phyloP scores from a whole-genome alignment of 1,284 basidiomycete species.

The Leccinum griseonigrum region DNA sequence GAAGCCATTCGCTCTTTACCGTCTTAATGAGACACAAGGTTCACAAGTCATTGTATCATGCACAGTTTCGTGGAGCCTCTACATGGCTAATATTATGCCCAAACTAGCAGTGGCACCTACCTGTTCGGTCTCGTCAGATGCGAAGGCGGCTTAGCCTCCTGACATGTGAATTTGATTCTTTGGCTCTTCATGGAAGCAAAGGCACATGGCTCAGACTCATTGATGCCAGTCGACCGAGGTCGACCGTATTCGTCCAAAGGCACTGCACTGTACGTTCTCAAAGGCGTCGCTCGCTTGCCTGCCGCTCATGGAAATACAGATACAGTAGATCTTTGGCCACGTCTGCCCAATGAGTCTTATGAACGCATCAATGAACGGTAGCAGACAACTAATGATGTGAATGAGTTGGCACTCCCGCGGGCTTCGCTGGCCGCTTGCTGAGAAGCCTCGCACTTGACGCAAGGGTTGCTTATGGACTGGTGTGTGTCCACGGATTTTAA shows the following conservation, averaged over 20 bases:
- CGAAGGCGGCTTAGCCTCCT: not conserved
- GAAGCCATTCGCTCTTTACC: slow-evolving; percentile 9
- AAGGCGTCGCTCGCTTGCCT: slow-evolving; percentile 1
- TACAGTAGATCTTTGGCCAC: not conserved
- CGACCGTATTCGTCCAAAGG: not conserved
- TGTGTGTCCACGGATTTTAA: slow-evolving; percentile 17
- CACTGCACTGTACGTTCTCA: slow-evolving; percentile 1
- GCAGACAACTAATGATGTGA: slow-evolving; percentile 6
- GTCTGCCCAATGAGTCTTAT: not conserved
- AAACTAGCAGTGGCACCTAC: slow-evolving; percentile 1
- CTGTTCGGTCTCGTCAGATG: slow-evolving; percentile 1
- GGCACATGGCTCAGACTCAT: not conserved
- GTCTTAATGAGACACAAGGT: slow-evolving; percentile 3
- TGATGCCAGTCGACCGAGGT: not conserved
- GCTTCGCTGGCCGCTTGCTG: slow-evolving; percentile 12
- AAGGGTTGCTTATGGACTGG: slow-evolving; percentile 13
- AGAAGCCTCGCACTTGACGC: slow-evolving; percentile 21
- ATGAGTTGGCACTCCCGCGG: slow-evolving; percentile 17
- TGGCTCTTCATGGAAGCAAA: slow-evolving; percentile 11
- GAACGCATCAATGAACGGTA: slow-evolving; percentile 8
- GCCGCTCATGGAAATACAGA: not conserved
- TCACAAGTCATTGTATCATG: not conserved
- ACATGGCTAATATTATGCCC: not conserved
- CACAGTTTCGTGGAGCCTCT: slow-evolving; percentile 3
- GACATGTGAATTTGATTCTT: slow-evolving; percentile 15